Base-by-base conservation (phyloP, 2,329 filamentous ascomycete genomes). In the Torrubiellomyces zombiae region DNA sequence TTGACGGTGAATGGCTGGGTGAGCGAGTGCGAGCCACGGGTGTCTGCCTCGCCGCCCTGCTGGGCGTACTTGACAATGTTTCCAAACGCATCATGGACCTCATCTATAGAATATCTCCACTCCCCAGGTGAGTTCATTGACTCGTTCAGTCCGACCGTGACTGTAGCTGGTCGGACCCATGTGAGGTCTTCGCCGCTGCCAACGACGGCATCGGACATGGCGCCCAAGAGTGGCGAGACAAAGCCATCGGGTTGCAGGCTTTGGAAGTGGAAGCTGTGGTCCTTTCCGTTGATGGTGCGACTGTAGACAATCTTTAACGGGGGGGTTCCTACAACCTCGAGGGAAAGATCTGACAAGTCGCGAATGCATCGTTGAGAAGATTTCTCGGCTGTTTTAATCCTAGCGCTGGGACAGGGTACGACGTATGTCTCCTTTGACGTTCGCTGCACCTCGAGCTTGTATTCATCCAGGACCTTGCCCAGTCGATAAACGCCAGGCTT, bases 261-360 rank as follows among this genome's bases (percentile, higher is more conserved):
- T 50, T 95, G 85, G 38, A 92, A 86, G 33, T 86, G 82, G 37
- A 85, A 82, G 31, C 79, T 80, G 38, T 75, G 74, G 35, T 91
- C 73, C 34, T 79, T 75, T 32, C 73, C 71, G 38, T 95, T 93
- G 38, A 93, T 74, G 6, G 73, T 75, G 27, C 83, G 76, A 40
- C 81, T 89, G 51, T 98, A 98, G 38, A 81, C 80, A 38, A 98
- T 79, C 45, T 85, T 85, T 35, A 98, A 60, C 3, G 89, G 89
- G 3, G 91, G 81, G 0, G 83, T 91, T 11, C 89, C 89, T 35
- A 78, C 65, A 4, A 94, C 81, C 39, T 86, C 73, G 25, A 98
- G 58, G 11, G 74, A 67, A 22, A 95, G 58, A 41, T 93, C 72
- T 2, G 89, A 95, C 18, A 95, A 55, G 38, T 98, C 86, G 26